A percentile compares a stretch with the other conserved stretches of the same genome.
phyloP scores from a whole-genome alignment of 2,329 filamentous ascomycete species.

The Colletotrichum musicola region DNA sequence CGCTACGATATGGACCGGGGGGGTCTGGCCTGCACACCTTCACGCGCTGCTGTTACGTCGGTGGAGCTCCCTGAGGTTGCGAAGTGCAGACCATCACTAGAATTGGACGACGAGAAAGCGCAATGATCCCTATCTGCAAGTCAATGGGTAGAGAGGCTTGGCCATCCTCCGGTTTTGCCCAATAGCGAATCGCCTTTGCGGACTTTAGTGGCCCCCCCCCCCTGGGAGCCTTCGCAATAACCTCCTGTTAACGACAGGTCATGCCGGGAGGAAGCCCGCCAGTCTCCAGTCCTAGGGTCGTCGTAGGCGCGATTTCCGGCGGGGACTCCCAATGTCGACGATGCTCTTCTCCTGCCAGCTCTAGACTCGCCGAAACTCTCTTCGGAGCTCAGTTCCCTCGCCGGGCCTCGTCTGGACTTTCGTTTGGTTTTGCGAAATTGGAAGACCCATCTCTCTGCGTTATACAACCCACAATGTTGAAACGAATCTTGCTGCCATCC shows the following conservation, averaged over 20 bases:
- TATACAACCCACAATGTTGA: constrained; percentile 29
- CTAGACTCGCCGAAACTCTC: constrained; percentile 25
- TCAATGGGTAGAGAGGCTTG: constrained; percentile 36
- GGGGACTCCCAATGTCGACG: constrained; percentile 9
- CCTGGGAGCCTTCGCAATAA: constrained; percentile 29
- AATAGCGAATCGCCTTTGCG: constrained; percentile 37
- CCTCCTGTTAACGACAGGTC: constrained; percentile 37
- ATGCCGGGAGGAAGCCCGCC: constrained; percentile 33
- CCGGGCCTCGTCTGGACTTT: neutral
- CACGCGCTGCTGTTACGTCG: constrained; percentile 40
- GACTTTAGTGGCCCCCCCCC: constrained; percentile 26
- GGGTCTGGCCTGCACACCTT: constrained; percentile 30
- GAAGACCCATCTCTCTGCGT: constrained; percentile 20
- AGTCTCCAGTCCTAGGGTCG: constrained; percentile 12
- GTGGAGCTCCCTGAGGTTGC: constrained; percentile 33
- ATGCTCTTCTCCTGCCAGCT: neutral
- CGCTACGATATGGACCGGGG: constrained; percentile 17
- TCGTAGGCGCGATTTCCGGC: constrained; percentile 35
- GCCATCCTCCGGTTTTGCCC: constrained; percentile 25
- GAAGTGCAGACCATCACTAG: constrained; percentile 1
- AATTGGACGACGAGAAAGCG: constrained; percentile 32
- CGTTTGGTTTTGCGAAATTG: constrained; percentile 3
- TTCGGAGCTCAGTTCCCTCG: constrained; percentile 22
- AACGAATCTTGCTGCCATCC: constrained; percentile 34
- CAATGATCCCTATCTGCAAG: constrained; percentile 39